phyloP scores from a whole-genome alignment of 495 filamentous ascomycete genomes.

The Hypoxylon rickii region DNA sequence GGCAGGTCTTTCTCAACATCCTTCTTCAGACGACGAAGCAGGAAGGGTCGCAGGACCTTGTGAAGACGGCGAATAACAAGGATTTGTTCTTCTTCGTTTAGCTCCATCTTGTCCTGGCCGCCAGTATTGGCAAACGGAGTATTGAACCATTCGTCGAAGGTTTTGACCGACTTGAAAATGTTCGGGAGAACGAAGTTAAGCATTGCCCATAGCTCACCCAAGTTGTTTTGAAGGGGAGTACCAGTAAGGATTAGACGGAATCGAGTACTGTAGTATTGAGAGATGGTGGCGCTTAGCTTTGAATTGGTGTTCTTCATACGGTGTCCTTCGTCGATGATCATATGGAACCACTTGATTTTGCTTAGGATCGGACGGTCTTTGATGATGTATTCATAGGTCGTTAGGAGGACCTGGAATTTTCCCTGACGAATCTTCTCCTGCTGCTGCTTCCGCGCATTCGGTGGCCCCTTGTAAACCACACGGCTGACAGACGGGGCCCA shows the following conservation, averaged over 20 bases:
- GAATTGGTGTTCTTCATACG: constrained; percentile 99
- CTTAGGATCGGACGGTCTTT: constrained; percentile 92
- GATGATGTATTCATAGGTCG: constrained; percentile 99
- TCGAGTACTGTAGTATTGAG: constrained; percentile 89
- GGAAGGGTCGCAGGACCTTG: constrained; percentile 95
- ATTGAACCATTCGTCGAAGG: constrained; percentile 99
- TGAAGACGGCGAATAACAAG: constrained; percentile 97
- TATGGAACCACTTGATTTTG: constrained; percentile 99
- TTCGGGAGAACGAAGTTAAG: constrained; percentile 98
- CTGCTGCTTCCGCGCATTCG: constrained; percentile 83
- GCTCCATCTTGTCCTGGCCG: constrained; percentile 96
- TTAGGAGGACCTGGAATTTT: constrained; percentile 92
- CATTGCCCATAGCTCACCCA: constrained; percentile 94
- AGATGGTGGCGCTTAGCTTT: constrained; percentile 92
- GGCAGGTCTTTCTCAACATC: constrained; percentile 98
- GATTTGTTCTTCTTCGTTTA: constrained; percentile 98
- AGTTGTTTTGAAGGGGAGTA: constrained; percentile 96
- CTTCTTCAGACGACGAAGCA: constrained; percentile 97
- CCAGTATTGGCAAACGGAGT: constrained; percentile 98
- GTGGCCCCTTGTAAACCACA: constrained; percentile 96
- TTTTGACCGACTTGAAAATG: constrained; percentile 99
- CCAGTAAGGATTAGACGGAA: constrained; percentile 97
- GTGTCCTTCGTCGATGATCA: constrained; percentile 99
- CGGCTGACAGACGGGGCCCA: constrained; percentile 88
- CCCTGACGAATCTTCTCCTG: constrained; percentile 93